Evolutionary conservation across 352 stramenopile genomes (phyloP).

Genomic region (Phytophthora sansomeana): DNA sequence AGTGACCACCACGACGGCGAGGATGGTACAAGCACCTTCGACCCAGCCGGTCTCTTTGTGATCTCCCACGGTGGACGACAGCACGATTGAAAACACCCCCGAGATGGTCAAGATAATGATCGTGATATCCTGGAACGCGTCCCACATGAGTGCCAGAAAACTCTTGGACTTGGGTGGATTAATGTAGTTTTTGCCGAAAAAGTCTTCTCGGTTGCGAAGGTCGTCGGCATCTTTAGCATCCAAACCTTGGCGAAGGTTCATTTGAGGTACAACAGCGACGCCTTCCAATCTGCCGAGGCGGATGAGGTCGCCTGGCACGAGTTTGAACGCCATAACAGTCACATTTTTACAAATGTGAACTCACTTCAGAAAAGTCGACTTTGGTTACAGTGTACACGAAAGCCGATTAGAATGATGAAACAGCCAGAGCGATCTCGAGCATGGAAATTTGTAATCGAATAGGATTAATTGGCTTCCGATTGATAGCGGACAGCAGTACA

Average conservation of each 20-base stretch:
- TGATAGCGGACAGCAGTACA: too few relatives aligned
- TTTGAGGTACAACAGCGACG: slow-evolving; percentile 52
- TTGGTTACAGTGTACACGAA: too few relatives aligned
- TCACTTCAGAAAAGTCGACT: too few relatives aligned
- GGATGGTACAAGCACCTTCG: slow-evolving; percentile 90
- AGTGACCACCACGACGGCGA: slow-evolving; percentile 90
- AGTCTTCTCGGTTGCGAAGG: slow-evolving; percentile 50
- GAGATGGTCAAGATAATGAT: slow-evolving; percentile 91
- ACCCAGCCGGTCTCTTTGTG: slow-evolving; percentile 79
- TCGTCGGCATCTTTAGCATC: slow-evolving; percentile 50
- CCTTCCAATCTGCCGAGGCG: slow-evolving; percentile 64
- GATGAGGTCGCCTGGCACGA: slow-evolving; percentile 65
- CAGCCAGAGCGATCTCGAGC: too few relatives aligned
- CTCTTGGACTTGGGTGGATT: slow-evolving; percentile 54
- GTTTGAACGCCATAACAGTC: slow-evolving; percentile 38
- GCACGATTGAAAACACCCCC: slow-evolving; percentile 82
- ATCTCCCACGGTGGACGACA: slow-evolving; percentile 61
- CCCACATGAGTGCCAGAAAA: slow-evolving; percentile 87
- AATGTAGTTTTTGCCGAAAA: slow-evolving; percentile 76
- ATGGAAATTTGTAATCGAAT: too few relatives aligned
- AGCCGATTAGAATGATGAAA: too few relatives aligned
- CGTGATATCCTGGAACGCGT: slow-evolving; percentile 92
- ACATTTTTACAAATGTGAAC: too few relatives aligned
- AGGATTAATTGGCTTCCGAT: too few relatives aligned
- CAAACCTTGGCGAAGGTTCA: slow-evolving; percentile 56